phyloP scores from a whole-genome alignment of 2,329 filamentous ascomycete species.

The Sarocladium kiliense region DNA sequence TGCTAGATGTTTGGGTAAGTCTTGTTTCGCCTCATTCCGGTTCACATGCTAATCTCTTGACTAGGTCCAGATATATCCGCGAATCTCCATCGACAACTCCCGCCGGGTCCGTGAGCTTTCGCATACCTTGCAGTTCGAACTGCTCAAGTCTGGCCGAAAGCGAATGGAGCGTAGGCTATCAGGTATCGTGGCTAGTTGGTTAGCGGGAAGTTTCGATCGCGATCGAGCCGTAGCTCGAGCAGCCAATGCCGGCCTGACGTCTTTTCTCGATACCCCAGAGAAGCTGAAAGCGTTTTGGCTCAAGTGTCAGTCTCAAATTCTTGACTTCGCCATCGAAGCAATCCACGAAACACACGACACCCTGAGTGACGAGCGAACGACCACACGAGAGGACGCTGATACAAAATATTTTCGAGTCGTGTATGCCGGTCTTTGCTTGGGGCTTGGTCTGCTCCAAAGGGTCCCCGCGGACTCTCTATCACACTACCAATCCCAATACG shows the following conservation, averaged over 20 bases:
- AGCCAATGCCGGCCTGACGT: constrained; percentile 70
- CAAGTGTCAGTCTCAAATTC: constrained; percentile 72
- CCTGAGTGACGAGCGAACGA: constrained; percentile 82
- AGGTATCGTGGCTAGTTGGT: constrained; percentile 79
- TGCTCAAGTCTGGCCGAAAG: constrained; percentile 64
- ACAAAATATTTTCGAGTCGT: constrained; percentile 79
- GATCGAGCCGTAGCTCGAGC: constrained; percentile 71
- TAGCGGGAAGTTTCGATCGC: constrained; percentile 81
- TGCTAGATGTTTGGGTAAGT: constrained; percentile 83
- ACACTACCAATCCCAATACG: constrained; percentile 58
- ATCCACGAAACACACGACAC: constrained; percentile 76
- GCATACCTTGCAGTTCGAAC: constrained; percentile 64
- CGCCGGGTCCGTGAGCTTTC: constrained; percentile 83
- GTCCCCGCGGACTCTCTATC: constrained; percentile 47
- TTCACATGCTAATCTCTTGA: constrained; percentile 9
- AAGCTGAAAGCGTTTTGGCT: constrained; percentile 75
- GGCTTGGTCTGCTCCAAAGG: constrained; percentile 46
- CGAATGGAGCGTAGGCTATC: constrained; percentile 77
- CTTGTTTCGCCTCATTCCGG: background rate
- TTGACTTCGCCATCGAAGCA: constrained; percentile 77
- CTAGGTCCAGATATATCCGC: constrained; percentile 80
- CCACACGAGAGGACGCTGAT: constrained; percentile 77
- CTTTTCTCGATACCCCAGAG: constrained; percentile 73
- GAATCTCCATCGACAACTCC: constrained; percentile 83
- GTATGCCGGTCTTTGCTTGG: constrained; percentile 48